These are phyloP conservation scores for Medicago lupulina DNA, from an alignment of 306 rosid genomes.

Conservation along the genomic window DNA sequence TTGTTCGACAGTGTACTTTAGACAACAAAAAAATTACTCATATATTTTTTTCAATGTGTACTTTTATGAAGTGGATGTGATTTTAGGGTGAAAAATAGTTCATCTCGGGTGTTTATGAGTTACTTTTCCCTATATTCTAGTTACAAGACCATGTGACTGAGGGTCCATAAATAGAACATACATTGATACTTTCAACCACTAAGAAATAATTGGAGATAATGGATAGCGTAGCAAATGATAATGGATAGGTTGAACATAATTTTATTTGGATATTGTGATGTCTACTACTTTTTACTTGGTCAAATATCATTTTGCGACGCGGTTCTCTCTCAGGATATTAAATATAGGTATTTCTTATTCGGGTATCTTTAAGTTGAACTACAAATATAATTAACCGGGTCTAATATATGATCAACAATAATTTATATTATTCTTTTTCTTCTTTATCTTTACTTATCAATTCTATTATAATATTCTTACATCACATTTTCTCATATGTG, in stretches of 20 bases:
- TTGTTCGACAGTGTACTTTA: background rate
- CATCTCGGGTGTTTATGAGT: background rate
- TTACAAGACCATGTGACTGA: conserved; percentile 24
- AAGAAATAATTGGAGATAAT: conserved; percentile 16
- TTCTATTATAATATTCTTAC: background rate
- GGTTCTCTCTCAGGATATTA: too few species aligned
- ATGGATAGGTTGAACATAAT: background rate
- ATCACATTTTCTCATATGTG: too few species aligned
- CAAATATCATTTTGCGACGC: background rate
- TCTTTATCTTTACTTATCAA: background rate
- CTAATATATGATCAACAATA: background rate
- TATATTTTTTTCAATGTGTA: too few species aligned
- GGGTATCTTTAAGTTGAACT: too few species aligned
- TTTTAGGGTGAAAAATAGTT: background rate
- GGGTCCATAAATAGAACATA: conserved; percentile 10
- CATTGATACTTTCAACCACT: background rate
- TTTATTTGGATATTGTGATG: background rate
- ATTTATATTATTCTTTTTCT: background rate
- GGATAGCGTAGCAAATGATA: background rate
- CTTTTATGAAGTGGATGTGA: background rate
- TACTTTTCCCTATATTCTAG: background rate
- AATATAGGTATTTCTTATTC: too few species aligned
- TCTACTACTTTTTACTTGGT: background rate
- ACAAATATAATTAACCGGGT: too few species aligned
- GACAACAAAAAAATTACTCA: too few species aligned